A percentile compares a stretch with the other conserved stretches of the same genome.
Evolutionary conservation across 2,329 filamentous ascomycete genomes (phyloP).

Genomic region (Monosporascus sp.): DNA sequence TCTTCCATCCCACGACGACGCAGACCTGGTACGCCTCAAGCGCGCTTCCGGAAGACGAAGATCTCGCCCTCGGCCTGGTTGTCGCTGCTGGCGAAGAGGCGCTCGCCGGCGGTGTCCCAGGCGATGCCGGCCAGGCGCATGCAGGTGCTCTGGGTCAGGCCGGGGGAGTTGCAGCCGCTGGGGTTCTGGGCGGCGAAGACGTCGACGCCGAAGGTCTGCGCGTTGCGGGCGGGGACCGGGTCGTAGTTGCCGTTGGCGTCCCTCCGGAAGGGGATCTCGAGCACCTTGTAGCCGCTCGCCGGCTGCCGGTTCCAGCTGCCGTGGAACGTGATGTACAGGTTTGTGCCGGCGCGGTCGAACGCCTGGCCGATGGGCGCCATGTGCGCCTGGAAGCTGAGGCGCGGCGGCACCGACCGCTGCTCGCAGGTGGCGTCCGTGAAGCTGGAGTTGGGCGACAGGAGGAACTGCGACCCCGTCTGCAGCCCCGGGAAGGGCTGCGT

Average conservation of each 20-base stretch:
- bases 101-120: slow-evolving; percentile 32
- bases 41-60: slow-evolving; percentile 22
- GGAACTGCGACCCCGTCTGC: slow-evolving; percentile 30
- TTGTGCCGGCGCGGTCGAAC: slow-evolving; percentile 51
- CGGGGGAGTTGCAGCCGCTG: slow-evolving; percentile 35
- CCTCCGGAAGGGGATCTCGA: slow-evolving; percentile 28
- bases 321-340: slow-evolving; percentile 59
- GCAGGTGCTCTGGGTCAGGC: slow-evolving; percentile 31
- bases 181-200: slow-evolving; percentile 44
- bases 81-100: slow-evolving; percentile 50
- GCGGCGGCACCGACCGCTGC: slow-evolving; percentile 28
- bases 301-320: slow-evolving; percentile 46
- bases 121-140: slow-evolving; percentile 46
- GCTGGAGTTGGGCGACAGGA: slow-evolving; percentile 25
- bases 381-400: slow-evolving; percentile 51
- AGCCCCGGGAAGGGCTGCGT: slow-evolving; percentile 32
- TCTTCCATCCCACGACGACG: too few relatives aligned
- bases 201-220: slow-evolving; percentile 37
- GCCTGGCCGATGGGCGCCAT: slow-evolving; percentile 59
- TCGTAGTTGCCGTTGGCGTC: slow-evolving; percentile 25
- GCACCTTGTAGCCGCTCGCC: slow-evolving; percentile 32
- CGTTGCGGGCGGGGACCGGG: slow-evolving; percentile 27
- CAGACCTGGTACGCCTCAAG: too few relatives aligned
- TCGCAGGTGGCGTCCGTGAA: slow-evolving; percentile 25
- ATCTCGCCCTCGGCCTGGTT: slow-evolving; percentile 42